Base-by-base conservation (phyloP, 2,329 filamentous ascomycete genomes). In the Trichothecium sympodiale region DNA sequence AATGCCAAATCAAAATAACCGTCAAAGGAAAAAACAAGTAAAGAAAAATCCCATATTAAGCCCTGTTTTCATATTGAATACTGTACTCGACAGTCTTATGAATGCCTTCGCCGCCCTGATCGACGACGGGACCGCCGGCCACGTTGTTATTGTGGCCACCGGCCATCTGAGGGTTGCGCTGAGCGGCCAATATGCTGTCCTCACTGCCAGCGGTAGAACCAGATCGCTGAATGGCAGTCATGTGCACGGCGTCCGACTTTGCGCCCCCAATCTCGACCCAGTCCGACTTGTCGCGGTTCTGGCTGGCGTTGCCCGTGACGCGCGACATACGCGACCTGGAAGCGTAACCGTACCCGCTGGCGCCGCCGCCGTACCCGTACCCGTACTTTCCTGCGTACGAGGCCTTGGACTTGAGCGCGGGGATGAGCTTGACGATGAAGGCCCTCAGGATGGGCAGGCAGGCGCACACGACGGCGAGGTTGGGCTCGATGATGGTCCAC, bases 401-500 rank as follows among this genome's bases (percentile, higher is more conserved):
- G 35, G 42, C 43, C 41, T 42, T 47, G 25, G 42, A 41, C 38
- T 42, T 41, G 12, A 50, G 40, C 32, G 37, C 41, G 25, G 48
- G 48, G 41, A 50, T 43, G n/a, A 50, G 8, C 36, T 45, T 47
- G 33, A 48, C 44, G 25, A 51, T 44, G 15, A 50, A 42, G 7
- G 55, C 55, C 3, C 57, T 52, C 1, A 62, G 43, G 13, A 58
- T 60, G 1, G 60, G 59, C 5, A 62, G 52, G 38, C 57, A 60
- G 31, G 56, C 50, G 40, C 60, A 61, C 10, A 62, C 46, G 40
- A 62, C 51, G 37, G 56, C 59, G 33, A 55, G 50, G 32, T 56
- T 56, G 40, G 61, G 54, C 41, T 64, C 60, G 36, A 59, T 51
- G 33, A 61, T 50, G 15, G 56, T 57, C 55, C 59, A 62, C 44